These are phyloP conservation scores for Chaetothyriales sp. DNA, from an alignment of 2,329 filamentous ascomycete species.

Conservation along the genomic window DNA sequence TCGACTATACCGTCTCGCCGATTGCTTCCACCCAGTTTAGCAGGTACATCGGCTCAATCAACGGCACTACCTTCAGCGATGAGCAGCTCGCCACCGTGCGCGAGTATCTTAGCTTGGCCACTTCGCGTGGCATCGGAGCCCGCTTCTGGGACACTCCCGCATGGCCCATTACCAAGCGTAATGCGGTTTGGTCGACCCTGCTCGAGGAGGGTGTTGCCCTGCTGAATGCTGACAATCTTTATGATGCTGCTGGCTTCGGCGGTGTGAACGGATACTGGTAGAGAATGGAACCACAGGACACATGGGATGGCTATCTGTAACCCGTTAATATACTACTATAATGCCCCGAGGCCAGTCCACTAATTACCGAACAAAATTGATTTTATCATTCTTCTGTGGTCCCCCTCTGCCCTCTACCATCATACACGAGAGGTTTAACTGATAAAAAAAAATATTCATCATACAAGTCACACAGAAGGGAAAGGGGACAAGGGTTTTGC, in stretches of 20 bases:
- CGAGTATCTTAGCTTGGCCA: constrained; percentile 38
- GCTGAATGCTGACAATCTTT: constrained; percentile 49
- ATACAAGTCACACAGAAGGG: background rate
- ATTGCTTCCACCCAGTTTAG: constrained; percentile 40
- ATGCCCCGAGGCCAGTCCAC: too few relatives aligned
- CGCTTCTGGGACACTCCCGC: constrained; percentile 50
- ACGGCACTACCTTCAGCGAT: constrained; percentile 30
- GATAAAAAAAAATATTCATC: background rate
- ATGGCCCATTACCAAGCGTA: constrained; percentile 44
- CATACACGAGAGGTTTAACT: too few relatives aligned
- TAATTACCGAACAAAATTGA: too few relatives aligned
- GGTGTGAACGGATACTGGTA: constrained; percentile 12
- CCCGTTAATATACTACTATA: too few relatives aligned
- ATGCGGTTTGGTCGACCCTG: constrained; percentile 43
- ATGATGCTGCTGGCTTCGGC: constrained; percentile 29
- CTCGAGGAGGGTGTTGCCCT: constrained; percentile 44
- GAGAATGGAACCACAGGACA: background rate
- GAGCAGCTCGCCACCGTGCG: constrained; percentile 36
- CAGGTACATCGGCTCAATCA: constrained; percentile 27
- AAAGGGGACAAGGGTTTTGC: background rate
- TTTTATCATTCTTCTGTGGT: too few relatives aligned
- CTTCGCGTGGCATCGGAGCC: constrained; percentile 41
- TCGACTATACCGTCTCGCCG: constrained; percentile 36
- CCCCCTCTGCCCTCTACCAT: too few relatives aligned
- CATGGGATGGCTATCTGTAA: background rate